These are phyloP conservation scores for Potentilla sterilis DNA, from an alignment of 306 rosid genomes.

Conservation along the genomic window DNA sequence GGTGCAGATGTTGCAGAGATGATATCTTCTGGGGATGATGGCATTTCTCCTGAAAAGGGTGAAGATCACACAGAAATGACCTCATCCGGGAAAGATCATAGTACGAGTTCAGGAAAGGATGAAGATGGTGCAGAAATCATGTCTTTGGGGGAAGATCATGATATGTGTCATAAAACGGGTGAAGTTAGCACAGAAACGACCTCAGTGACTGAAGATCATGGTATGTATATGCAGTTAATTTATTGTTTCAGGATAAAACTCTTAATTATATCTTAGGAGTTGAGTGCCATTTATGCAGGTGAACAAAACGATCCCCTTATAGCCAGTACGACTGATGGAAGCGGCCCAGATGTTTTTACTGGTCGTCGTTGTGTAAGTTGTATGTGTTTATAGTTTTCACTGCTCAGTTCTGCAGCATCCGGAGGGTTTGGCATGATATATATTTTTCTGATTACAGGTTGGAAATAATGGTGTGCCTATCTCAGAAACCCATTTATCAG, in stretches of 20 bases:
- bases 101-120: slow-evolving; percentile 14
- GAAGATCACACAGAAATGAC: slow-evolving; percentile 18
- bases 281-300: slow-evolving; percentile 44
- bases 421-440: slow-evolving; percentile 47
- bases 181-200: slow-evolving; percentile 35
- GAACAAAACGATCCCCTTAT: slow-evolving; percentile 30
- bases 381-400: slow-evolving; percentile 74
- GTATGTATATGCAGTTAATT: slow-evolving; percentile 38
- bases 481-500: slow-evolving; percentile 36
- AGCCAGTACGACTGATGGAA: slow-evolving; percentile 31
- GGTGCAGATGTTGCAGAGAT: neutral
- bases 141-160: slow-evolving; percentile 28
- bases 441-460: slow-evolving; percentile 49
- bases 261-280: slow-evolving; percentile 33
- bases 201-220: slow-evolving; percentile 26
- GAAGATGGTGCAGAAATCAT: slow-evolving; percentile 35
- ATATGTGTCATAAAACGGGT: slow-evolving; percentile 24
- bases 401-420: slow-evolving; percentile 40
- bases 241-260: slow-evolving; percentile 19
- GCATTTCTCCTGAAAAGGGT: slow-evolving; percentile 1
- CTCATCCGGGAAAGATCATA: slow-evolving; percentile 10
- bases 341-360: slow-evolving; percentile 32
- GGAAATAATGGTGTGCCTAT: slow-evolving; percentile 46
- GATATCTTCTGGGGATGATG: neutral
- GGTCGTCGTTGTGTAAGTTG: slow-evolving; percentile 99